Evolutionary conservation across 352 stramenopile genomes (phyloP).

Genomic region (Globisporangium barbulae): DNA sequence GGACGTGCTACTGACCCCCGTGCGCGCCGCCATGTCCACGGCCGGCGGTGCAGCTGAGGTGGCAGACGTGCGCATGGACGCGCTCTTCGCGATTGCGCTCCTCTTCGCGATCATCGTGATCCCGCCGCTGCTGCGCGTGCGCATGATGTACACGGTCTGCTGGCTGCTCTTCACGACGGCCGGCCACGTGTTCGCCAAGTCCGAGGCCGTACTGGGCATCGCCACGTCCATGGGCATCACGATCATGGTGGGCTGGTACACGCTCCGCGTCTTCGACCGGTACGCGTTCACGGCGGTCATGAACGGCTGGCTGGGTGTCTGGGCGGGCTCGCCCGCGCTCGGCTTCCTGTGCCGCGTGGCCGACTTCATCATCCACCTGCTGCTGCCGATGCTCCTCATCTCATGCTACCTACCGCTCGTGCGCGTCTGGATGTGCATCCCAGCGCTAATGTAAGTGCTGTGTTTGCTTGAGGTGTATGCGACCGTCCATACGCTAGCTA

Average conservation of each 20-base stretch:
- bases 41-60: conserved; percentile 4
- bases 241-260: conserved; percentile 86
- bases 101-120: conserved; percentile 62
- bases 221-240: conserved; percentile 79
- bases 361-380: conserved; percentile 63
- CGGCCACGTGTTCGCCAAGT: conserved; percentile 42
- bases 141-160: conserved; percentile 80
- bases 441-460: conserved; percentile 54
- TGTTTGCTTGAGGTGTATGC: conserved; percentile 1
- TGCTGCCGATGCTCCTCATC: conserved; percentile 70
- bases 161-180: conserved; percentile 68
- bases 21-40: conserved; percentile 10
- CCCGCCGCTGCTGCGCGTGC: conserved; percentile 50
- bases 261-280: conserved; percentile 75
- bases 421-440: conserved; percentile 79
- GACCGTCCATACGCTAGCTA: background rate
- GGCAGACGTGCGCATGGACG: conserved; percentile 38
- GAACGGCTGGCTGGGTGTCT: conserved; percentile 74
- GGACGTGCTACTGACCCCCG: conserved; percentile 27
- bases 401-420: conserved; percentile 74
- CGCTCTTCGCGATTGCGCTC: conserved; percentile 38
- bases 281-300: conserved; percentile 71
- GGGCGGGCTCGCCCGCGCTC: conserved; percentile 63
- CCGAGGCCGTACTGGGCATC: conserved; percentile 60
- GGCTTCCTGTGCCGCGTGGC: conserved; percentile 51